phyloP scores from a whole-genome alignment of 2,329 filamentous ascomycete genomes.

The Pseudogymnoascus sp. region DNA sequence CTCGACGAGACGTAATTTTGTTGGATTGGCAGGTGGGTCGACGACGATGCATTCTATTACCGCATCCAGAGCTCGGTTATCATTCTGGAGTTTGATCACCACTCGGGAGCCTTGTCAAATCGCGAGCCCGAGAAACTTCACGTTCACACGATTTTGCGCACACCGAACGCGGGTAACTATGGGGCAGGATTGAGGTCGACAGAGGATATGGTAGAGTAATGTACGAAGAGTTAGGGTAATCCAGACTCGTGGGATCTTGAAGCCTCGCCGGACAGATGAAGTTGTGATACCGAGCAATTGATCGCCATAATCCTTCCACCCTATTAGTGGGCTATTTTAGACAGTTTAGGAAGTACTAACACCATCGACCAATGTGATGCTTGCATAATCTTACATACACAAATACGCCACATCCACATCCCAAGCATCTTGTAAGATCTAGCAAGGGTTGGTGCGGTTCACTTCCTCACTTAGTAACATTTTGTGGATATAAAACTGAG shows the following conservation, averaged over 20 bases:
- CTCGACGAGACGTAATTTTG: conserved; percentile 67
- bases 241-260: neutral
- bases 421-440: neutral
- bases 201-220: neutral
- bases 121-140: conserved; percentile 67
- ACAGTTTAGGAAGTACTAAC: neutral
- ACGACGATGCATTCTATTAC: conserved; percentile 67
- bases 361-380: neutral
- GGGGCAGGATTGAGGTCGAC: conserved; percentile 41
- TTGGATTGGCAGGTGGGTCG: conserved; percentile 64
- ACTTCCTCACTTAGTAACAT: neutral
- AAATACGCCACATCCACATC: neutral
- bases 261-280: neutral
- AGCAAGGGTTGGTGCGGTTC: neutral
- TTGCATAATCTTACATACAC: neutral
- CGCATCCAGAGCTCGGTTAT: conserved; percentile 68
- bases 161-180: conserved; percentile 70
- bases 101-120: conserved; percentile 67
- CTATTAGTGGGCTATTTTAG: neutral
- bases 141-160: conserved; percentile 64
- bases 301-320: neutral
- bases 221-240: too few species aligned
- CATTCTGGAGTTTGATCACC: conserved; percentile 70
- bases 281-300: neutral
- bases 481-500: neutral